These are phyloP conservation scores for Eryngium alpinum DNA, from an alignment of 140 eudicot species.

Conservation along the genomic window DNA sequence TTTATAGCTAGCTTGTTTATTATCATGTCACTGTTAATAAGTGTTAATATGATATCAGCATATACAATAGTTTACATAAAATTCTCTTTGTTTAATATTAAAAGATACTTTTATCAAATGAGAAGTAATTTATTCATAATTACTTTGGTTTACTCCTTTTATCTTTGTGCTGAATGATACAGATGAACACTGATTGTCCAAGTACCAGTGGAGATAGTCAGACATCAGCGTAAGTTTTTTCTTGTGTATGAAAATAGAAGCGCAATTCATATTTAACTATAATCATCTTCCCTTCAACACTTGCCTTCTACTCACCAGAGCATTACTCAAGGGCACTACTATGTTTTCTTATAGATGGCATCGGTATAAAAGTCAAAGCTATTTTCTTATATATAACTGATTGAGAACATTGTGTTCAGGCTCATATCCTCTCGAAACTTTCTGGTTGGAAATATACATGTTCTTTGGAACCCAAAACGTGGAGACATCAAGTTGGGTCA, in stretches of 20 bases:
- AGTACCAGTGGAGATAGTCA: conserved; percentile 18
- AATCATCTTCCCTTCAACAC: not conserved
- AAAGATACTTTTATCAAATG: not conserved
- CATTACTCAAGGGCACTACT: not conserved
- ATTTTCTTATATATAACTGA: not conserved
- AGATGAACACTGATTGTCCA: conserved; percentile 33
- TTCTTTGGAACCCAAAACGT: conserved; percentile 79
- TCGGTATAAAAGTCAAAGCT: not conserved
- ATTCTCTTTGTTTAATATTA: not conserved
- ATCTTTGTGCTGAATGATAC: conserved; percentile 16
- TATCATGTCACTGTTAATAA: not conserved
- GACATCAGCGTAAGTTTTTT: conserved; percentile 34
- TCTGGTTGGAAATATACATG: conserved; percentile 83
- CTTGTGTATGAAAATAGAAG: not conserved
- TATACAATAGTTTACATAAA: not conserved
- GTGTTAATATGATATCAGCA: not conserved
- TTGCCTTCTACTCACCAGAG: not conserved
- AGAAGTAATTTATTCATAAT: not conserved
- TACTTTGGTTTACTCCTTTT: not conserved
- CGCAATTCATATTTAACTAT: too few relatives aligned
- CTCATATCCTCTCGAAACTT: conserved; percentile 38
- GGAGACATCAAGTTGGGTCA: conserved; percentile 93
- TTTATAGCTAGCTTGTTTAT: not conserved
- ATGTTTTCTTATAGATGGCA: too few relatives aligned
- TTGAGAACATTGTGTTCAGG: conserved; percentile 26